Evolutionary conservation across 2,329 filamentous ascomycete genomes (phyloP).

Genomic region (Ascochyta clinopodiicola): DNA sequence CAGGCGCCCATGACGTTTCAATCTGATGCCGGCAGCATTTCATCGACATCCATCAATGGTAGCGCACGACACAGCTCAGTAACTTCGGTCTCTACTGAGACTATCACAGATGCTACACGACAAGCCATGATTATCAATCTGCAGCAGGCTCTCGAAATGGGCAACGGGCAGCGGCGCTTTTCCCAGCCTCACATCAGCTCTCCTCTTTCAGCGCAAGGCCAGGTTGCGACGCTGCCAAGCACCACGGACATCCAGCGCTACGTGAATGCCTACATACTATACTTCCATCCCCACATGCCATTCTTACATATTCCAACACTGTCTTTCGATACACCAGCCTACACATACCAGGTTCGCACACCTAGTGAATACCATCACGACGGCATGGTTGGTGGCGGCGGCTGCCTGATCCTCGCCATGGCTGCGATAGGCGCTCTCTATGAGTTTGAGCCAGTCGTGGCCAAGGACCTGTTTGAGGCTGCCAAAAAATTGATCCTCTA

Average conservation of each 20-base stretch:
- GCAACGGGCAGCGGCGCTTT: conserved; percentile 61
- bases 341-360: conserved; percentile 65
- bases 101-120: conserved; percentile 70
- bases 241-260: conserved; percentile 88
- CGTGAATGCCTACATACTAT: conserved; percentile 86
- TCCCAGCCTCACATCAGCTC: conserved; percentile 65
- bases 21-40: conserved; percentile 67
- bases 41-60: conserved; percentile 73
- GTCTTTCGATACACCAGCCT: conserved; percentile 81
- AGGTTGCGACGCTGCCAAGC: conserved; percentile 71
- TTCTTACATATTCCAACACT: conserved; percentile 92
- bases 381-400: conserved; percentile 74
- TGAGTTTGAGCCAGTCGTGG: conserved; percentile 80
- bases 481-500: conserved; percentile 95
- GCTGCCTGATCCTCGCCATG: conserved; percentile 87
- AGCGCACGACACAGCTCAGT: conserved; percentile 68
- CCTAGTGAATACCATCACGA: conserved; percentile 61
- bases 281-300: conserved; percentile 93
- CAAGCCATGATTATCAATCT: conserved; percentile 68
- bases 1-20: conserved; percentile 72
- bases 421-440: conserved; percentile 87
- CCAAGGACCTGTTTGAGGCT: conserved; percentile 86
- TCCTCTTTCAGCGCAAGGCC: conserved; percentile 53
- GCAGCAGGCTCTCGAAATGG: conserved; percentile 64
- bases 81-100: conserved; percentile 67